Evolutionary conservation across 495 filamentous ascomycete species (phyloP).

Genomic region (Podospora bellae-mahoneyi): DNA sequence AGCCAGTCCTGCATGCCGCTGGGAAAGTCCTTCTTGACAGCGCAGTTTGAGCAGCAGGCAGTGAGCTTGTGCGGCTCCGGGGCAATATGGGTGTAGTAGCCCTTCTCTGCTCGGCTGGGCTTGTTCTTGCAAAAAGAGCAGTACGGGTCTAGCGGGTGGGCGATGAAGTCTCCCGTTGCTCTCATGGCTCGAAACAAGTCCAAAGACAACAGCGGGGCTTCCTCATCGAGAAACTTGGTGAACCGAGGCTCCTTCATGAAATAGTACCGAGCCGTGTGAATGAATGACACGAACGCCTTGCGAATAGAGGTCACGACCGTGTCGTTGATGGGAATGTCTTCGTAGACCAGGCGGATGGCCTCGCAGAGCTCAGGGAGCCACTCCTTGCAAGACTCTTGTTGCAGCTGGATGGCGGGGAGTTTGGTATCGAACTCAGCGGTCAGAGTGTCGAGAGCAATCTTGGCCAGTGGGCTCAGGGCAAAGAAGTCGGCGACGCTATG

Average conservation of each 20-base stretch:
- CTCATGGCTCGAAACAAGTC: constrained; percentile 28
- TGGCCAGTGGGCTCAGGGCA: constrained; percentile 16
- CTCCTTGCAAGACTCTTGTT: constrained; percentile 11
- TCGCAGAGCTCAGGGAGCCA: constrained; percentile 31
- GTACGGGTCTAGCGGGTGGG: constrained; percentile 14
- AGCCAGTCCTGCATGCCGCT: constrained; percentile 16
- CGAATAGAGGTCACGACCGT: constrained; percentile 12
- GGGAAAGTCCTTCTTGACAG: constrained; percentile 12
- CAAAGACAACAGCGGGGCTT: constrained; percentile 18
- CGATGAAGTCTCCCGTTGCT: constrained; percentile 21
- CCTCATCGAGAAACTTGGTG: constrained; percentile 19
- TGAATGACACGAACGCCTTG: constrained; percentile 19
- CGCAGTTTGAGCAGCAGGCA: constrained; percentile 19
- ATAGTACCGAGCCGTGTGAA: constrained; percentile 24
- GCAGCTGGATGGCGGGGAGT: constrained; percentile 21
- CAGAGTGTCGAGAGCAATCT: constrained; percentile 25
- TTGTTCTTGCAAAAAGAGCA: constrained; percentile 24
- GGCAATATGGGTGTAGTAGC: constrained; percentile 25
- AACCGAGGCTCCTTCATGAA: constrained; percentile 21
- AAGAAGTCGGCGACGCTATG: constrained; percentile 32
- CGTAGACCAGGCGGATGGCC: constrained; percentile 24
- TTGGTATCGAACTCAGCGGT: constrained; percentile 21
- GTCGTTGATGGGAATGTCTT: constrained; percentile 7
- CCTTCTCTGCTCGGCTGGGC: constrained; percentile 17
- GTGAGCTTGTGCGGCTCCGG: constrained; percentile 18